phyloP scores from a whole-genome alignment of 371 early-diverging fungal species.

The Capillidium rhysosporum region DNA sequence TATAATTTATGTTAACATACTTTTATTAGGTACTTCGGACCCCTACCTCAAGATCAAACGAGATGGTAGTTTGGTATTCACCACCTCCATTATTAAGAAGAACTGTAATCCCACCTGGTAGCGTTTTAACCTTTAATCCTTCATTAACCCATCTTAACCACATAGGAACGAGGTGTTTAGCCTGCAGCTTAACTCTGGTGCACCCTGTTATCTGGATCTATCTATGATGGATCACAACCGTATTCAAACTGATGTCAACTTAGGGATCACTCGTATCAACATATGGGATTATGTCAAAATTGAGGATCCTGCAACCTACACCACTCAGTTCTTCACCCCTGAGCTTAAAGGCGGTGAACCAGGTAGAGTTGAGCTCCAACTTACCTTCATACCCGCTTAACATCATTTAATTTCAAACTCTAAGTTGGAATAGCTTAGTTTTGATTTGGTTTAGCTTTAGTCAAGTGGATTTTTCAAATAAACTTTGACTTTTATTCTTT shows the following conservation, averaged over 20 bases:
- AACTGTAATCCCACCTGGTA: conserved; percentile 50
- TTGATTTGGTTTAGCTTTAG: too few species aligned
- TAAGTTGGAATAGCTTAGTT: too few species aligned
- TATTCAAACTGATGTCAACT: conserved; percentile 30
- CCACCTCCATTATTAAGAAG: conserved; percentile 56
- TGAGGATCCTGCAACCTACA: background rate
- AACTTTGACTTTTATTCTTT: too few species aligned
- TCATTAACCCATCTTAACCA: background rate
- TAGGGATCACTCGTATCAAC: conserved; percentile 27
- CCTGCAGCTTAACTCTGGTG: conserved; percentile 10
- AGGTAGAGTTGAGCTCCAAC: background rate
- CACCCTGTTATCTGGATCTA: conserved; percentile 20
- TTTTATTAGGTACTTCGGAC: conserved; percentile 43
- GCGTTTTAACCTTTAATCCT: background rate
- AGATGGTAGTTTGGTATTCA: conserved; percentile 56
- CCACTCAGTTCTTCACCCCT: background rate
- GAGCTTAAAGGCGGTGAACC: conserved; percentile 1
- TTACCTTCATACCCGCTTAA: too few species aligned
- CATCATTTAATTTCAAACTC: too few species aligned
- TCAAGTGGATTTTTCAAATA: too few species aligned
- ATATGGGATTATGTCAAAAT: conserved; percentile 25
- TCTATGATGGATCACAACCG: conserved; percentile 36
- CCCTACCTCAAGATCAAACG: conserved; percentile 56
- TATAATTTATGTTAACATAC: background rate
- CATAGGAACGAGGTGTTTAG: conserved; percentile 1